Conservation (phyloP, 2,329 filamentous ascomycete species). For the Hypoxylon sp. region DNA sequence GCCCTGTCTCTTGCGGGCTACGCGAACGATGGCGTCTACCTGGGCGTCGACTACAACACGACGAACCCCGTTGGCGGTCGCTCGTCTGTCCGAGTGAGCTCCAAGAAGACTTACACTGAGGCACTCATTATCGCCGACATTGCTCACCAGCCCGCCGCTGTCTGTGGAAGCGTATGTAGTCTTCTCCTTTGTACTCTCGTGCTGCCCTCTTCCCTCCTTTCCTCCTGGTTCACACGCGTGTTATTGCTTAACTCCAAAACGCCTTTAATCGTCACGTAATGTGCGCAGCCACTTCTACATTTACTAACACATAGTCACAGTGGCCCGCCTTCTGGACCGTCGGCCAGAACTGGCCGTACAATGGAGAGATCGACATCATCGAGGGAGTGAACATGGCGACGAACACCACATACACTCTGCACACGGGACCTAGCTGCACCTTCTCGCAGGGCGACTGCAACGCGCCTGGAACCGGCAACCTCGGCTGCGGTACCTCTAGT, state of each 20-base stretch:
- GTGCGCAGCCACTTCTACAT: neutral
- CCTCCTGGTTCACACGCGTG: neutral
- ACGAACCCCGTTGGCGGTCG: slow-evolving; percentile 70
- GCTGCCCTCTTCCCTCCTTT: neutral
- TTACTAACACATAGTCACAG: slow-evolving; percentile 25
- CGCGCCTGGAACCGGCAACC: slow-evolving; percentile 59
- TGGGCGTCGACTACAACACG: slow-evolving; percentile 76
- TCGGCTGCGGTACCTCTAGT: slow-evolving; percentile 71
- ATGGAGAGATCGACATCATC: slow-evolving; percentile 84
- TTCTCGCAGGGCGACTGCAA: slow-evolving; percentile 69
- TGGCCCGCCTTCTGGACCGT: slow-evolving; percentile 83
- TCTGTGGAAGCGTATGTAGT: slow-evolving; percentile 68
- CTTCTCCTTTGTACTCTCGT: neutral
- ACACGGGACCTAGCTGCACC: slow-evolving; percentile 72
- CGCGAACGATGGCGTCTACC: slow-evolving; percentile 68
- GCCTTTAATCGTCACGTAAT: too few relatives aligned
- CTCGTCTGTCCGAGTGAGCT: slow-evolving; percentile 76
- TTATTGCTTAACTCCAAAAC: neutral
- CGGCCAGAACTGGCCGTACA: slow-evolving; percentile 75
- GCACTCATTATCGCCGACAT: slow-evolving; percentile 81
- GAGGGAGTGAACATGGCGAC: slow-evolving; percentile 78
- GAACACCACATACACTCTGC: slow-evolving; percentile 73
- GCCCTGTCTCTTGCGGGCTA: slow-evolving; percentile 69
- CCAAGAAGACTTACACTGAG: slow-evolving; percentile 73
- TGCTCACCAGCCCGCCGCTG: slow-evolving; percentile 78